Base-by-base conservation (phyloP, 2,329 filamentous ascomycete species). In the Zopfia rhizophila region DNA sequence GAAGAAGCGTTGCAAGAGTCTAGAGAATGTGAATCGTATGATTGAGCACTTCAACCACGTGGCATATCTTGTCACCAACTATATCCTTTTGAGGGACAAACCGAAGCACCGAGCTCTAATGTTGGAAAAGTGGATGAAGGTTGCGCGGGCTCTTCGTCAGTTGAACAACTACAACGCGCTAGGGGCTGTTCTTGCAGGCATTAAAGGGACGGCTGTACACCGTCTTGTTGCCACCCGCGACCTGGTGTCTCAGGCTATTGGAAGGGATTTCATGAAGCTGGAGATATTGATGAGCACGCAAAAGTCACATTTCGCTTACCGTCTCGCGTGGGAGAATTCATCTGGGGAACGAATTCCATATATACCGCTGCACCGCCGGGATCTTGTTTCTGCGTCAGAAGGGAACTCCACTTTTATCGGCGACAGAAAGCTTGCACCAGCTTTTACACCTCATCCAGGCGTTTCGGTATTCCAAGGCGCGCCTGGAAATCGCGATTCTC, bases 151-250 rank as follows among this genome's bases (percentile, higher is more conserved):
- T 74, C 78, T 99, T 37, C 88, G 94, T 27, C 87, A 92, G 65
- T 76, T 96, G 51, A 97, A 97, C 77, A 97, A 99, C 72, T 99
- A 97, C 78, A 97, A 97, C 68, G 89, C 91, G 0, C 79, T 99
- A 1, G 93, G 92, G n/a, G 93, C 94, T 6, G 85, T 99, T 24
- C 83, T 99, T 46, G 93, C 94, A 5, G 94, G 93, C 7, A 88
- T 99, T 63, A 96, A 95, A 66, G 89, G 90, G 48, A 90, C 89
- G 2, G 86, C 91, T 0, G 87, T 99, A 19, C 88, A 94, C 65
- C 88, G 94, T 13, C 82, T 99, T 2, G 77, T 82, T 0, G 88
- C 91, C 60, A 97, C 94, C 0, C 82, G 88, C 49, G 84, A 88
- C 11, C 74, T 97, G 12, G 84, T 97, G 3, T 81, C 89, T 2